Conservation (phyloP, 2,329 filamentous ascomycete genomes). For the Alternaria sp. region DNA sequence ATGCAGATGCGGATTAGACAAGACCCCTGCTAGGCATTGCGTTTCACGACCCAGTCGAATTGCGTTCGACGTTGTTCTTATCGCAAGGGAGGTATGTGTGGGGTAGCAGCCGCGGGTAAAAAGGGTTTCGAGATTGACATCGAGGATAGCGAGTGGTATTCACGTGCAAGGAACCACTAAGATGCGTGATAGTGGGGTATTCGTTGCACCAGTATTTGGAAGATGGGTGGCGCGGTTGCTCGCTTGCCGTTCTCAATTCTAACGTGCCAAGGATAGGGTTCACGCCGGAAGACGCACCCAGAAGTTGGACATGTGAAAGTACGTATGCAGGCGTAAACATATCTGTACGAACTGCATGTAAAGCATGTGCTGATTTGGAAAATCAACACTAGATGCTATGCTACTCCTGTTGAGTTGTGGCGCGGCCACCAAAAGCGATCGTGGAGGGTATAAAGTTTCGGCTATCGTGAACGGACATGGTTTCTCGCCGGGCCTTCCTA, state of each 20-base stretch:
- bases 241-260: not conserved
- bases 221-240: not conserved
- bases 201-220: not conserved
- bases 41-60: not conserved
- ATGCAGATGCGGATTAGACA: not conserved
- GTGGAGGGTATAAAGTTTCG: conserved; percentile 12
- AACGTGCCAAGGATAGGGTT: not conserved
- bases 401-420: not conserved
- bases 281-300: not conserved
- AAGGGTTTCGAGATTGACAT: conserved; percentile 3
- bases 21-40: not conserved
- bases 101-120: not conserved
- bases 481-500: conserved; percentile 5
- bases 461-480: conserved; percentile 7
- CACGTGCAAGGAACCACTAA: not conserved
- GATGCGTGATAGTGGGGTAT: not conserved
- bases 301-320: not conserved
- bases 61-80: conserved; percentile 1
- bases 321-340: not conserved
- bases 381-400: not conserved
- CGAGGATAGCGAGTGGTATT: not conserved
- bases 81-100: not conserved
- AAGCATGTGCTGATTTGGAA: too few relatives aligned
- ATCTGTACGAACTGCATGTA: not conserved
- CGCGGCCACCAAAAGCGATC: not conserved